Percentiles rank a stretch among this genome's conserved stretches.
phyloP scores from a whole-genome alignment of 2,329 filamentous ascomycete genomes.

The Chrysoporthe cubensis region DNA sequence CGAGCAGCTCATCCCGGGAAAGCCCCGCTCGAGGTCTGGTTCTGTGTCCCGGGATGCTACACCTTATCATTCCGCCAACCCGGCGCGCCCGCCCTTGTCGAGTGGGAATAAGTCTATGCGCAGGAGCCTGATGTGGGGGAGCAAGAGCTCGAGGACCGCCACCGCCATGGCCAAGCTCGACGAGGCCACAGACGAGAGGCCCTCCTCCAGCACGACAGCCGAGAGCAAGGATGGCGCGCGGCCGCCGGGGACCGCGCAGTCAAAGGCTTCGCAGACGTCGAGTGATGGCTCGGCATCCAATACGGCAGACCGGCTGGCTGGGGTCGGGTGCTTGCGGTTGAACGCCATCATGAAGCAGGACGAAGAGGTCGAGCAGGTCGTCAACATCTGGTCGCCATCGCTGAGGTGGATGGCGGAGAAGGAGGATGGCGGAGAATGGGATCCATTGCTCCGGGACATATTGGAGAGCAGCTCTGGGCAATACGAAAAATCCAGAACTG shows the following conservation, averaged over 20 bases:
- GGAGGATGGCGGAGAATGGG: constrained; percentile 68
- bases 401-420: constrained; percentile 58
- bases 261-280: constrained; percentile 44
- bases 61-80: neutral
- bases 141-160: constrained; percentile 57
- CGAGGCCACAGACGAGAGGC: constrained; percentile 53
- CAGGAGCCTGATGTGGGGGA: constrained; percentile 72
- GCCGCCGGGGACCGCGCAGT: constrained; percentile 62
- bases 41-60: constrained; percentile 49
- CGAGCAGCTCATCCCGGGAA: constrained; percentile 51
- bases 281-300: constrained; percentile 46
- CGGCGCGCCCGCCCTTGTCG: constrained; percentile 51
- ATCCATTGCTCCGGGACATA: constrained; percentile 73
- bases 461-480: constrained; percentile 73
- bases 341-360: constrained; percentile 73
- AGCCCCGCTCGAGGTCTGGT: constrained; percentile 58
- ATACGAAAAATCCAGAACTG: constrained; percentile 72
- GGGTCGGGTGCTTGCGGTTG: constrained; percentile 76
- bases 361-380: constrained; percentile 73
- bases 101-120: constrained; percentile 58
- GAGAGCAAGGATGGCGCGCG: constrained; percentile 49
- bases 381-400: constrained; percentile 76
- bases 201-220: constrained; percentile 37
- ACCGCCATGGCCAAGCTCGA: constrained; percentile 62
- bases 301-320: constrained; percentile 69